phyloP scores from a whole-genome alignment of 2,329 filamentous ascomycete genomes.

The Alternaria sp. region DNA sequence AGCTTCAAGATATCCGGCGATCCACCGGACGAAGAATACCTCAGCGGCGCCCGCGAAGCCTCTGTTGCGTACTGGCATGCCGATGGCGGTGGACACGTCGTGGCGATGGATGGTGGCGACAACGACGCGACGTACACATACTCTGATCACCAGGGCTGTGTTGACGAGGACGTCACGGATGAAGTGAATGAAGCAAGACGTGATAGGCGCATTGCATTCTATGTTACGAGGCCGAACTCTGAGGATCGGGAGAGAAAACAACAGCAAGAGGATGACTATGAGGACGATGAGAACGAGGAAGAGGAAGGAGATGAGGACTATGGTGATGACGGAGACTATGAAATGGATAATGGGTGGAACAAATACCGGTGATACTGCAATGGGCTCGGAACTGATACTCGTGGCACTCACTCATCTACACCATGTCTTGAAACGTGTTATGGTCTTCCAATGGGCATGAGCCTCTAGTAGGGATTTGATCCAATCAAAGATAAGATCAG shows the following conservation, averaged over 20 bases:
- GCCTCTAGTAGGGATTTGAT: too few species aligned
- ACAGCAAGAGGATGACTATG: background rate
- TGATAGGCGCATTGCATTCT: background rate
- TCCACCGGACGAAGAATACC: background rate
- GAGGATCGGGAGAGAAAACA: background rate
- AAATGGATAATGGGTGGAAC: background rate
- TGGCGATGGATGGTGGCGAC: background rate
- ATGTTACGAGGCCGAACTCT: background rate
- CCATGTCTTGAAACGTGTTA: too few species aligned
- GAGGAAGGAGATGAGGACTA: background rate
- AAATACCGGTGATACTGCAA: background rate
- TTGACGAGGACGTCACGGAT: background rate
- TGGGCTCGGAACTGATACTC: background rate
- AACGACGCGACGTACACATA: background rate
- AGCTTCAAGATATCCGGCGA: background rate
- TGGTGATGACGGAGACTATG: background rate
- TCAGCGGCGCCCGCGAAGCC: background rate
- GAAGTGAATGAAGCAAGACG: background rate
- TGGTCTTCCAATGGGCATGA: too few species aligned
- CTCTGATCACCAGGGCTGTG: background rate
- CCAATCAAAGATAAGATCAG: too few species aligned
- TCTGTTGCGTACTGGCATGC: background rate
- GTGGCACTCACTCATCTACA: background rate
- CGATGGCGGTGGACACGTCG: background rate
- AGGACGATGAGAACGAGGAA: background rate